phyloP scores from a whole-genome alignment of 805 yeast genomes.

The Naumovozyma baii region DNA sequence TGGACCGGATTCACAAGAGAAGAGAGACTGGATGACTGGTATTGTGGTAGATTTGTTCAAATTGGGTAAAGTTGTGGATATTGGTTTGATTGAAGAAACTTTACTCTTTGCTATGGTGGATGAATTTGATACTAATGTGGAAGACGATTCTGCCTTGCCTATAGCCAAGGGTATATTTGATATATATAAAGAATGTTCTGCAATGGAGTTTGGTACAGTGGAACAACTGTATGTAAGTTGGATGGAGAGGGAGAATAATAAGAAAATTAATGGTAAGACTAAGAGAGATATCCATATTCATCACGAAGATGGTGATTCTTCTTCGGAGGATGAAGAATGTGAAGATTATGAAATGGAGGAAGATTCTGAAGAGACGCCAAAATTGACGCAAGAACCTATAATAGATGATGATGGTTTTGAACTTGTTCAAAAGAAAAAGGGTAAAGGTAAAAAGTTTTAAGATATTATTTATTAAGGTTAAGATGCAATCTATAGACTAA shows the following conservation, averaged over 20 bases:
- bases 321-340: slow-evolving; percentile 37
- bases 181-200: slow-evolving; percentile 54
- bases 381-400: slow-evolving; percentile 38
- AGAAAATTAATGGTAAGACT: slow-evolving; percentile 18
- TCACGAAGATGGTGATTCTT: slow-evolving; percentile 48
- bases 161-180: slow-evolving; percentile 60
- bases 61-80: slow-evolving; percentile 55
- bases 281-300: slow-evolving; percentile 35
- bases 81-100: slow-evolving; percentile 74
- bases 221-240: slow-evolving; percentile 53
- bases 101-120: slow-evolving; percentile 85
- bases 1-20: slow-evolving; percentile 81
- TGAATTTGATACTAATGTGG: slow-evolving; percentile 83
- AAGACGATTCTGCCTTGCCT: slow-evolving; percentile 76
- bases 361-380: slow-evolving; percentile 7
- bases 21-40: slow-evolving; percentile 91
- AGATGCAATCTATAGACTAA: no score
- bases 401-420: slow-evolving; percentile 95
- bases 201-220: slow-evolving; percentile 43
- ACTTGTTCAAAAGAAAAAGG: slow-evolving; percentile 66
- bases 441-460: slow-evolving; percentile 37
- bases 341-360: slow-evolving; percentile 34
- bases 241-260: slow-evolving; percentile 41
- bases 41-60: slow-evolving; percentile 69
- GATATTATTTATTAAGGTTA: no score